Evolutionary conservation across 805 yeast genomes (phyloP).

Genomic region (Lachancea sp.): DNA sequence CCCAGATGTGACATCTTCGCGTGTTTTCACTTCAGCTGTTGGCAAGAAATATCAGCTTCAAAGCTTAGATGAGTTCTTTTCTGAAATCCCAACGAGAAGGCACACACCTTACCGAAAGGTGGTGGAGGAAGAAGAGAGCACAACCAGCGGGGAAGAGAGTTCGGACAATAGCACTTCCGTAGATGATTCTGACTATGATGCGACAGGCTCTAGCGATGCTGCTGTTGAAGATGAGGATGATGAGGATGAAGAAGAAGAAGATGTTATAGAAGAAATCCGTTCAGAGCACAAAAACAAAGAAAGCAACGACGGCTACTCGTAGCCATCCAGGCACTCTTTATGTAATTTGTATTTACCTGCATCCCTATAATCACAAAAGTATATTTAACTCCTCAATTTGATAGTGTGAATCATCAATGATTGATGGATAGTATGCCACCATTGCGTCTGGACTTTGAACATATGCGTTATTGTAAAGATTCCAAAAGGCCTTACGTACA

Average conservation of each 20-base stretch:
- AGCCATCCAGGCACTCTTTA: not conserved
- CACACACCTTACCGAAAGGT: conserved; percentile 21
- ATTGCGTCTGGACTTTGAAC: conserved; percentile 66
- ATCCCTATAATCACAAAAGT: not conserved
- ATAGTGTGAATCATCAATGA: not conserved
- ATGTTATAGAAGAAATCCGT: not conserved
- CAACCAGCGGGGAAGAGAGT: conserved; percentile 28
- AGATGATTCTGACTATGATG: not conserved
- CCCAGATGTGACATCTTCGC: conserved; percentile 10
- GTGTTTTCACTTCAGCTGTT: conserved; percentile 17
- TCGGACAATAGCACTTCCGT: conserved; percentile 10
- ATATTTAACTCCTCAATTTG: conserved; percentile 3
- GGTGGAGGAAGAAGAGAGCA: conserved; percentile 30
- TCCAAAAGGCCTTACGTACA: conserved; percentile 84
- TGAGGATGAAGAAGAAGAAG: conserved; percentile 1
- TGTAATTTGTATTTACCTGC: not conserved
- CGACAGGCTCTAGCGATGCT: not conserved
- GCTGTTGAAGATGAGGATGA: not conserved
- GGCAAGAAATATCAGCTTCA: conserved; percentile 53
- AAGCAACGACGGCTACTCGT: too few species aligned
- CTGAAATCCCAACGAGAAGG: conserved; percentile 34
- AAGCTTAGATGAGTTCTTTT: conserved; percentile 83
- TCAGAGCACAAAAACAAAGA: not conserved
- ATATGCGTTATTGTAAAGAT: conserved; percentile 67
- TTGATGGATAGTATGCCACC: conserved; percentile 72